Percentiles rank a stretch among this genome's conserved stretches.
These are phyloP conservation scores for Papilionanthe hybrid DNA, from an alignment of 116 monocot species.

Conservation along the genomic window DNA sequence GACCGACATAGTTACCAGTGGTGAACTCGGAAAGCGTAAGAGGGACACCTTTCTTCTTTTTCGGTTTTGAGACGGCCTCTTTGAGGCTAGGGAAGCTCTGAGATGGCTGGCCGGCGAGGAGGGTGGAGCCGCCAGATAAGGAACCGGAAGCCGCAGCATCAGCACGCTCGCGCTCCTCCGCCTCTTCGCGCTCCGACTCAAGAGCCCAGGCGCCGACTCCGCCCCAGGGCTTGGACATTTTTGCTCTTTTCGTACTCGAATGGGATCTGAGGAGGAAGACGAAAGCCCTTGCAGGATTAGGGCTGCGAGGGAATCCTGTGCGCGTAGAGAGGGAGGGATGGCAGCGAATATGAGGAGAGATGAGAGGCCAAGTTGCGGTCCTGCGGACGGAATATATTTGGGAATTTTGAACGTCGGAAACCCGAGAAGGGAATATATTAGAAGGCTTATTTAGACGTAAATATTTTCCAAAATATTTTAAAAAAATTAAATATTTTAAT, in stretches of 20 bases:
- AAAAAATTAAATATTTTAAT: too few relatives aligned
- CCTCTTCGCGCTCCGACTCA: constrained; percentile 22
- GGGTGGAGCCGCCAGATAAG: neutral
- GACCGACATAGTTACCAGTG: constrained; percentile 8
- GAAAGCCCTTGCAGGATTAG: constrained; percentile 6
- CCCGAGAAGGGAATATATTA: too few relatives aligned
- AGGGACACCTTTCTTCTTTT: constrained; percentile 71
- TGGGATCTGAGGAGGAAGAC: constrained; percentile 5
- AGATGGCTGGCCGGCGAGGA: neutral
- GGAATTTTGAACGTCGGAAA: too few relatives aligned
- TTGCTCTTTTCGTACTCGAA: neutral
- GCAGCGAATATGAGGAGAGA: neutral
- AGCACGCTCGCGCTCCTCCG: constrained; percentile 19
- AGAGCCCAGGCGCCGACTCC: constrained; percentile 22
- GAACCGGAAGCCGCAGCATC: neutral
- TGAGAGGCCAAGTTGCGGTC: neutral
- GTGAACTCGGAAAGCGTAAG: constrained; percentile 60
- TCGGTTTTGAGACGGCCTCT: constrained; percentile 60
- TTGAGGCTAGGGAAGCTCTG: constrained; percentile 34
- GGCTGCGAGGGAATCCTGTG: constrained; percentile 3
- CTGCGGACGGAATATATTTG: neutral
- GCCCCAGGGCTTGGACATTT: constrained; percentile 27
- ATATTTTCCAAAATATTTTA: too few relatives aligned
- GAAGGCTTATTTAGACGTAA: too few relatives aligned
- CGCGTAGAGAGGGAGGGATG: neutral